These are phyloP conservation scores for Verticillium klebahnii DNA, from an alignment of 2,329 filamentous ascomycete genomes.

Conservation along the genomic window DNA sequence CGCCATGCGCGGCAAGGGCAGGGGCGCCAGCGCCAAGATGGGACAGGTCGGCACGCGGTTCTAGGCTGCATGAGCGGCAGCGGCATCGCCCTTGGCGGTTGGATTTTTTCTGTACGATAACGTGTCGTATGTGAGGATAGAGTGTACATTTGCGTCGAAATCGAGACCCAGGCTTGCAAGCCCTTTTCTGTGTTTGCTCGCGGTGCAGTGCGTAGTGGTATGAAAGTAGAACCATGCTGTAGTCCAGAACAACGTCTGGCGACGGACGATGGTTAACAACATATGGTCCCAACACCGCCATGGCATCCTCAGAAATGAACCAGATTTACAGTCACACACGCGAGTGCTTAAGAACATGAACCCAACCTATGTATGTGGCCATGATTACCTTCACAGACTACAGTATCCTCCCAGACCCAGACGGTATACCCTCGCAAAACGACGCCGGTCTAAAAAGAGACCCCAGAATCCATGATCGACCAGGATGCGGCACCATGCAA, in stretches of 20 bases:
- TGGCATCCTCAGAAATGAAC: not conserved
- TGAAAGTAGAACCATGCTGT: too few species aligned
- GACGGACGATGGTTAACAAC: not conserved
- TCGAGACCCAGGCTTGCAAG: not conserved
- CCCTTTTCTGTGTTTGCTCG: not conserved
- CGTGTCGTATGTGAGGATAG: constrained; percentile 7
- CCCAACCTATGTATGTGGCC: not conserved
- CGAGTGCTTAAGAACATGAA: too few species aligned
- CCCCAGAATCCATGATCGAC: not conserved
- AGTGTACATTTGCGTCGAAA: not conserved
- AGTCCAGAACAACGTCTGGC: too few species aligned
- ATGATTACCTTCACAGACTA: not conserved
- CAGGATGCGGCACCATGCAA: not conserved
- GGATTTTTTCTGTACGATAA: constrained; percentile 20
- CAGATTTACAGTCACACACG: not conserved
- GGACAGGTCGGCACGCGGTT: constrained; percentile 7
- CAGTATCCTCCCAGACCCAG: not conserved
- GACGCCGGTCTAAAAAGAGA: not conserved
- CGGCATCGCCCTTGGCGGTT: too few species aligned
- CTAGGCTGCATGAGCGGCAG: not conserved
- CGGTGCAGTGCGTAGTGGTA: too few species aligned
- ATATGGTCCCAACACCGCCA: too few species aligned
- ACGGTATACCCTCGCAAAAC: not conserved
- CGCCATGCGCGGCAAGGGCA: constrained; percentile 23
- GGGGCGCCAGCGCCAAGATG: not conserved